phyloP scores from a whole-genome alignment of 495 filamentous ascomycete genomes.

The Hypoxylon cercidicola region DNA sequence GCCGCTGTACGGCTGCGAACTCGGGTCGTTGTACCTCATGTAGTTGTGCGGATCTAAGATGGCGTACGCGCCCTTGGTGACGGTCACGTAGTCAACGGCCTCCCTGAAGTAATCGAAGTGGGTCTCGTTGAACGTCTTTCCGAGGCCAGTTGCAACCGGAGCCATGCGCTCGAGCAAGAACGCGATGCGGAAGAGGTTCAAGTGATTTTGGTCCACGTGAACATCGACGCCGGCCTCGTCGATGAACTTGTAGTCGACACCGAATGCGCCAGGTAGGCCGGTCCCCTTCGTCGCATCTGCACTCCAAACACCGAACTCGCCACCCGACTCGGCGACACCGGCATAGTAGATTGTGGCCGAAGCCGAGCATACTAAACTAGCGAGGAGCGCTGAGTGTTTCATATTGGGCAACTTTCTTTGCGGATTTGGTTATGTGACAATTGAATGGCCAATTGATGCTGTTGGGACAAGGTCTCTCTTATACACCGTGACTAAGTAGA shows the following conservation, averaged over 20 bases:
- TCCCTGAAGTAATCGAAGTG: conserved; percentile 61
- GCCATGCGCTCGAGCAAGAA: conserved; percentile 67
- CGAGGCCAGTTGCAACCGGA: conserved; percentile 58
- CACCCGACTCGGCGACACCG: conserved; percentile 63
- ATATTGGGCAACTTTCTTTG: conserved; percentile 30
- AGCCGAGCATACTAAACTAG: conserved; percentile 43
- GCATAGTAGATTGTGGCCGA: conserved; percentile 64
- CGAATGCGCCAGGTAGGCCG: conserved; percentile 61
- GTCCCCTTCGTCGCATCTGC: conserved; percentile 50
- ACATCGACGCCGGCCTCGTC: conserved; percentile 56
- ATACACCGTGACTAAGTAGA: conserved; percentile 1
- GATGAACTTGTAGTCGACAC: conserved; percentile 64
- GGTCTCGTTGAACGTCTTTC: conserved; percentile 63
- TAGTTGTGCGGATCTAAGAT: conserved; percentile 68
- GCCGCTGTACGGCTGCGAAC: conserved; percentile 59
- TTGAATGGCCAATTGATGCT: background rate
- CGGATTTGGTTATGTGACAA: background rate
- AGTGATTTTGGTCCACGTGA: conserved; percentile 58
- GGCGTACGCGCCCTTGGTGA: conserved; percentile 59
- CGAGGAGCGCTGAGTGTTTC: conserved; percentile 46
- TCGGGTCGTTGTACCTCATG: conserved; percentile 65
- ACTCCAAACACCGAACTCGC: conserved; percentile 64
- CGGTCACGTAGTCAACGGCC: conserved; percentile 63
- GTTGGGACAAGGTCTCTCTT: conserved; percentile 11
- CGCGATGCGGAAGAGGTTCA: conserved; percentile 64